phyloP scores from a whole-genome alignment of 306 rosid genomes.

The Glycyrrhiza uralensis region DNA sequence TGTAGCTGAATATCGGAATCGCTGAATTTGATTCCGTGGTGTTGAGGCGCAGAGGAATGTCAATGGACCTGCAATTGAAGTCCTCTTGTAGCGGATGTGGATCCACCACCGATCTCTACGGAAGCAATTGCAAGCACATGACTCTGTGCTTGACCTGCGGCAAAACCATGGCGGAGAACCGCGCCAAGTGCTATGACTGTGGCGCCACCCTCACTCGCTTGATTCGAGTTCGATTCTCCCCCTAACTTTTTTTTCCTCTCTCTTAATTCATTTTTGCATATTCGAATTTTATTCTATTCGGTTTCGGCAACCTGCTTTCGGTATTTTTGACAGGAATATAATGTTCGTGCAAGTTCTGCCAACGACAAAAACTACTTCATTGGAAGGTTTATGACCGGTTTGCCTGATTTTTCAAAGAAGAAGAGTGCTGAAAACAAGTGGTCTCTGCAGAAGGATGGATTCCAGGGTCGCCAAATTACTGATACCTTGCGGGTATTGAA shows the following conservation, averaged over 20 bases:
- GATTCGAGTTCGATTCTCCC: conserved; percentile 62
- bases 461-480: conserved; percentile 73
- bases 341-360: conserved; percentile 75
- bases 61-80: conserved; percentile 59
- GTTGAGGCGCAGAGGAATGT: conserved; percentile 23
- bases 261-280: background rate
- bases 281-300: background rate
- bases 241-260: background rate
- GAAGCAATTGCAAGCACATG: conserved; percentile 96
- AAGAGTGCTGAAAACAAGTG: conserved; percentile 85
- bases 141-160: conserved; percentile 82
- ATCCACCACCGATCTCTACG: conserved; percentile 74
- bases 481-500: conserved; percentile 71
- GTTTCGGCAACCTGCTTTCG: background rate
- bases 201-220: conserved; percentile 68
- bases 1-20: background rate
- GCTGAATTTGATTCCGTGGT: background rate
- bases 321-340: conserved; percentile 59
- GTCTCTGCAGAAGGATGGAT: conserved; percentile 80
- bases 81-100: conserved; percentile 77
- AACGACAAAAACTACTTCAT: conserved; percentile 73
- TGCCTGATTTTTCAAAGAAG: conserved; percentile 90
- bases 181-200: conserved; percentile 70
- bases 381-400: conserved; percentile 75
- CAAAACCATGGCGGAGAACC: conserved; percentile 76